Evolutionary conservation across 1,284 basidiomycete species (phyloP).

Genomic region (Mycosarcoma mackinlayi): DNA sequence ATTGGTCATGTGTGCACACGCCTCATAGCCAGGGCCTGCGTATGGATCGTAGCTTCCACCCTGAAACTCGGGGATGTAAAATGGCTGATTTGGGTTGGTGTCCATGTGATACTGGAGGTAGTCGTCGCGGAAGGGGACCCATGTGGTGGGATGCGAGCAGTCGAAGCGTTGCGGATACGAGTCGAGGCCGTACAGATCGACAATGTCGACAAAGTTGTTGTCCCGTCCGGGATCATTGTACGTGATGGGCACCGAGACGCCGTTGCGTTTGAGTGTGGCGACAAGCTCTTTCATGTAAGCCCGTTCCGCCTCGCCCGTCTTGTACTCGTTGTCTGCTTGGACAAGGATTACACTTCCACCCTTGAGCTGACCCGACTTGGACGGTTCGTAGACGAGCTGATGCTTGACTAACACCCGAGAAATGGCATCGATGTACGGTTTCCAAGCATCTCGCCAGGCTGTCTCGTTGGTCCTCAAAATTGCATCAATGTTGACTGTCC

Average conservation of each 20-base stretch:
- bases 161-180: slow-evolving; percentile 78
- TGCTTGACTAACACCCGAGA: slow-evolving; percentile 75
- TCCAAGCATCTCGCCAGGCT: slow-evolving; percentile 78
- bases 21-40: slow-evolving; percentile 44
- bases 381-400: slow-evolving; percentile 73
- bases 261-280: slow-evolving; percentile 31
- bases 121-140: slow-evolving; percentile 70
- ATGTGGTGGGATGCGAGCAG: slow-evolving; percentile 76
- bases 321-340: slow-evolving; percentile 67
- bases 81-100: slow-evolving; percentile 74
- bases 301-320: slow-evolving; percentile 52
- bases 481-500: slow-evolving; percentile 77
- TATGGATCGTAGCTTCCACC: slow-evolving; percentile 65
- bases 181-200: slow-evolving; percentile 74
- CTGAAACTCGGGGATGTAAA: slow-evolving; percentile 75
- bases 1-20: slow-evolving; percentile 44
- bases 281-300: slow-evolving; percentile 45
- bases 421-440: slow-evolving; percentile 76
- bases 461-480: slow-evolving; percentile 76
- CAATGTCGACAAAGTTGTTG: slow-evolving; percentile 61
- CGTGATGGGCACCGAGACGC: slow-evolving; percentile 51
- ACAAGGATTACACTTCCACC: slow-evolving; percentile 54
- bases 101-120: slow-evolving; percentile 46
- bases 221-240: slow-evolving; percentile 54
- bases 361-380: slow-evolving; percentile 4